Percentiles rank a stretch among this genome's conserved stretches.
These are phyloP conservation scores for Vigna trinervia DNA, from an alignment of 306 rosid genomes.

Conservation along the genomic window DNA sequence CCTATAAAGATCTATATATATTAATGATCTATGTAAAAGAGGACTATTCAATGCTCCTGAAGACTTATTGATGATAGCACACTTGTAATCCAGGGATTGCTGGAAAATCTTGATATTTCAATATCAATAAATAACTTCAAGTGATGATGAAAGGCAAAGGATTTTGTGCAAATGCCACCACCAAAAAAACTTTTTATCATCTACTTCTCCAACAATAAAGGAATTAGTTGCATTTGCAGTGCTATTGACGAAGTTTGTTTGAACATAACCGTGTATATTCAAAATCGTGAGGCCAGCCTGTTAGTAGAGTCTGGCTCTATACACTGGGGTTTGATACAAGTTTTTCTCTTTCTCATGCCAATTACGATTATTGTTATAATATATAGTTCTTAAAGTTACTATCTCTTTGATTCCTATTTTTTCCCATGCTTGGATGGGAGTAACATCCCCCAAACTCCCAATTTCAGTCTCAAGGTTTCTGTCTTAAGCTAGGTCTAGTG, in stretches of 20 bases:
- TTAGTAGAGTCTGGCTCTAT: neutral
- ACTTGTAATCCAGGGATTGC: neutral
- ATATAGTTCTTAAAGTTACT: neutral
- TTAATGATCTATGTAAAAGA: neutral
- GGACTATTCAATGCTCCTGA: conserved; percentile 1
- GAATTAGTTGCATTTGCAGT: too few relatives aligned
- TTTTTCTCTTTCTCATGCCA: neutral
- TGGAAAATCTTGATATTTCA: neutral
- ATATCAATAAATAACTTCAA: conserved; percentile 5
- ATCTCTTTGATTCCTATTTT: neutral
- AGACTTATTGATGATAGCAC: neutral
- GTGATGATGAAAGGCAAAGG: conserved; percentile 4
- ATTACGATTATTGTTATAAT: neutral
- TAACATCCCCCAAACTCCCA: too few relatives aligned
- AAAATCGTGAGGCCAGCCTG: neutral
- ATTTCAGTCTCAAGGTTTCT: too few relatives aligned
- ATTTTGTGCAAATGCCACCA: neutral
- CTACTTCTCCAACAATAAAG: neutral
- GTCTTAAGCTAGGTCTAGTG: too few relatives aligned
- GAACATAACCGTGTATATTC: neutral
- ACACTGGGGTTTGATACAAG: neutral
- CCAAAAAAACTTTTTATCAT: neutral
- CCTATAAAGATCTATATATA: too few relatives aligned
- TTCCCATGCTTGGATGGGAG: neutral
- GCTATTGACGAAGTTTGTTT: too few relatives aligned